Evolutionary conservation across 139 green algal genomes (phyloP).

Genomic region (Tetradesmus obliquus): DNA sequence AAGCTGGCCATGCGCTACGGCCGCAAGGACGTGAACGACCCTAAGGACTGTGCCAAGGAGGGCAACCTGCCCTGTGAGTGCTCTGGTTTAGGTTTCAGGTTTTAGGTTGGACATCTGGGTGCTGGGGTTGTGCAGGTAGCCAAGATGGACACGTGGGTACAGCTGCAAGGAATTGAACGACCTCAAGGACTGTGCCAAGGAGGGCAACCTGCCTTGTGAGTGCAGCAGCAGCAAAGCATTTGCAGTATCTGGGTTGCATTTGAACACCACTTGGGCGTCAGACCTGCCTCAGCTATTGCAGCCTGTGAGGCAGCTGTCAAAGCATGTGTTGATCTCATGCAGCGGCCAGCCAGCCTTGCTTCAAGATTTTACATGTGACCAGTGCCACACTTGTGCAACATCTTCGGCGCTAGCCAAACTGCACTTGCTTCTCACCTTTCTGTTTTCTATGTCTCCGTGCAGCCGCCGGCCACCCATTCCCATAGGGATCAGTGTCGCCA

Average conservation of each 20-base stretch:
- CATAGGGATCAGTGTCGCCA: conserved; percentile 56
- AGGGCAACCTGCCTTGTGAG: conserved; percentile 85
- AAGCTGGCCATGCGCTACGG: conserved; percentile 88
- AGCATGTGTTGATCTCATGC: too few relatives aligned
- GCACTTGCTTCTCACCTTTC: neutral
- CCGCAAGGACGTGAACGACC: conserved; percentile 61
- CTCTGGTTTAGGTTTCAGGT: neutral
- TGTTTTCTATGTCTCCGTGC: neutral
- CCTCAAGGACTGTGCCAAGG: conserved; percentile 72
- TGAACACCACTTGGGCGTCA: too few relatives aligned
- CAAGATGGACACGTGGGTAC: conserved; percentile 89
- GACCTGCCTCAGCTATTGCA: too few relatives aligned
- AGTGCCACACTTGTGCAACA: neutral
- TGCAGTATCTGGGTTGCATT: too few relatives aligned
- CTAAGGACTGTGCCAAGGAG: conserved; percentile 79
- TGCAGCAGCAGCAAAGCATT: neutral
- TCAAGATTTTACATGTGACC: neutral
- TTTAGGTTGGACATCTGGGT: neutral
- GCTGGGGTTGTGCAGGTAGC: conserved; percentile 35
- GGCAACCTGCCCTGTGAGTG: conserved; percentile 81
- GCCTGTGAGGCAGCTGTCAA: too few relatives aligned
- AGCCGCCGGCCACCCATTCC: conserved; percentile 64
- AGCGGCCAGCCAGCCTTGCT: too few relatives aligned
- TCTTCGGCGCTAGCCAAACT: too few relatives aligned
- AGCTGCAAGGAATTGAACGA: conserved; percentile 61